Base-by-base conservation (phyloP, 176 grass and related monocot species). In the Eragrostis curvula region DNA sequence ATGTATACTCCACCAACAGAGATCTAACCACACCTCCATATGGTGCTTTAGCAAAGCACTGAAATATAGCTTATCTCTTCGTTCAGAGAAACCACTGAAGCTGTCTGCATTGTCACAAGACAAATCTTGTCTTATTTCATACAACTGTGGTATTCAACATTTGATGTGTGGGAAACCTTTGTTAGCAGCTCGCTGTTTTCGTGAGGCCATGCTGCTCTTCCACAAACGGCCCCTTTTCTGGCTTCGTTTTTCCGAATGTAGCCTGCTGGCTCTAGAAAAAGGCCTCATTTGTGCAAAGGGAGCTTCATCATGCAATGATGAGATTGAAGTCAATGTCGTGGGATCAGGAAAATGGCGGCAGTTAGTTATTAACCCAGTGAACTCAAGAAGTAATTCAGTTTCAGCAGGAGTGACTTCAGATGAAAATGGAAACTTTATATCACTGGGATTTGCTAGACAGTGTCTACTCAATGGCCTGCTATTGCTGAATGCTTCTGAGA, bases 201-300 rank as follows among this genome's bases (percentile, higher is more conserved):
- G 72, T 78, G 86, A 94, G 79, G 83, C 92, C 14, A 61, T 88
- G 69, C 83, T 81, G 16, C 84, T 97, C 59, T 92, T 94, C 64
- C 86, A 77, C 71, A 75, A 87, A 13, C 80, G 70, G 13, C 85
- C 95, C 59, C 81, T 97, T 81, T 88, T 97, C 75, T 97, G 95
- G 95, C 91, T 97, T 45, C 89, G 95, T 28, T 94, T 97, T 83
- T 88, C 95, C 0, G 95, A 97, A 77, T 97, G 95, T 85, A 86
- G 90, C 50, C 74, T 97, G 49, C 77, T 90, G 79, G 90, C 92
- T 77, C 69, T 94, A 57, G 92, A 91, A 71, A 94, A 77, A 85
- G 92, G 95, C 46, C 59, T 94, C 56, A 79, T 92, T 30, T 79
- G 58, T 79, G 75, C 78, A 85, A 66, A 66, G 25, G 76, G 88